phyloP scores from a whole-genome alignment of 768 basidiomycete species.

The Pleurotus ostreatus region DNA sequence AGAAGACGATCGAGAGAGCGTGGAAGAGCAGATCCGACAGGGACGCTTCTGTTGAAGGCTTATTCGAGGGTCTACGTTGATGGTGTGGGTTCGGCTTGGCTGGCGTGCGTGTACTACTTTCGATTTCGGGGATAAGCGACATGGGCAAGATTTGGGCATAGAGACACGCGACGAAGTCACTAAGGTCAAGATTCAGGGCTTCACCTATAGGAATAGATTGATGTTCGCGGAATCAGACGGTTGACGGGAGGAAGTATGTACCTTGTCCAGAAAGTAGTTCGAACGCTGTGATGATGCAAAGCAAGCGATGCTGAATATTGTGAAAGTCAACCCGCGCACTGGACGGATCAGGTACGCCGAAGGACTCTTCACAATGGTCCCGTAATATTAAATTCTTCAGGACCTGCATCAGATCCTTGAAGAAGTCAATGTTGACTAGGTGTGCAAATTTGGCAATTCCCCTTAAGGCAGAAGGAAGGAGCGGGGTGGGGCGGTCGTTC shows the following conservation, averaged over 20 bases:
- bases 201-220: constrained; percentile 57
- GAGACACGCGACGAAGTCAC: constrained; percentile 80
- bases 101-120: constrained; percentile 38
- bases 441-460: constrained; percentile 94
- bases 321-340: constrained; percentile 26
- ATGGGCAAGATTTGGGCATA: constrained; percentile 81
- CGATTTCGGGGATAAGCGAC: constrained; percentile 61
- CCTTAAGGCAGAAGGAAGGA: constrained; percentile 83
- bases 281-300: constrained; percentile 95
- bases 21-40: constrained; percentile 77
- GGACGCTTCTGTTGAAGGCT: constrained; percentile 14
- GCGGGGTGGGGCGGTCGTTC: constrained; percentile 68
- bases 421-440: constrained; percentile 97
- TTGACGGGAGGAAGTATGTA: constrained; percentile 21
- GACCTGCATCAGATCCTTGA: constrained; percentile 89
- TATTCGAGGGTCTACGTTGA: constrained; percentile 25
- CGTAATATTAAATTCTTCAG: constrained; percentile 73
- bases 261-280: constrained; percentile 97
- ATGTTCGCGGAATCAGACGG: neutral
- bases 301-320: constrained; percentile 55
- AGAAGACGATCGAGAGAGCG: constrained; percentile 76
- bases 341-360: neutral
- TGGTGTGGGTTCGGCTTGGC: constrained; percentile 19
- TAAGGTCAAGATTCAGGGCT: constrained; percentile 93
- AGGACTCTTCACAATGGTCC: constrained; percentile 27